A percentile compares a stretch with the other conserved stretches of the same genome.
These are phyloP conservation scores for Hanseniaspora opuntiae DNA, from an alignment of 805 yeast genomes.

Conservation along the genomic window DNA sequence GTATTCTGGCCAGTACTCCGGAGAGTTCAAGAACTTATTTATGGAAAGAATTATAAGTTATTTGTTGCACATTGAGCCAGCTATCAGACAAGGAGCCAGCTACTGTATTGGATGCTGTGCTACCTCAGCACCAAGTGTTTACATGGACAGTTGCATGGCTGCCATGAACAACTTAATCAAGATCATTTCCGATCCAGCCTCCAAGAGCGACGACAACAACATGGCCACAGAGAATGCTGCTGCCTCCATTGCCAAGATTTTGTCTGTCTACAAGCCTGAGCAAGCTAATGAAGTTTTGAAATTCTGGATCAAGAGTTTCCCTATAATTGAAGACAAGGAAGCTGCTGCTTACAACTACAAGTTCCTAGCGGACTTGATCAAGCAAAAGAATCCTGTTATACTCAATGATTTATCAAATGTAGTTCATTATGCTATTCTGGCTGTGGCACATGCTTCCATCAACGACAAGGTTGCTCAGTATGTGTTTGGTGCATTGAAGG, in stretches of 20 bases:
- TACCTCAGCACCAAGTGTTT: constrained; percentile 56
- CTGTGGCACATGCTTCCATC: constrained; percentile 53
- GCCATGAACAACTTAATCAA: constrained; percentile 65
- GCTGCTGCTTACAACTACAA: constrained; percentile 77
- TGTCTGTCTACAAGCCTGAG: constrained; percentile 57
- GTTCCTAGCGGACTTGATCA: constrained; percentile 60
- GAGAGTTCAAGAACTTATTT: constrained; percentile 51
- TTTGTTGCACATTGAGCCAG: constrained; percentile 50
- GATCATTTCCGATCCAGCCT: constrained; percentile 62
- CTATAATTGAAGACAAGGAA: constrained; percentile 69
- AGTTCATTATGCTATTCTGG: constrained; percentile 59
- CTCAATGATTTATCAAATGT: constrained; percentile 41
- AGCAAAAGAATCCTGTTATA: constrained; percentile 51
- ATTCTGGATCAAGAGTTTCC: constrained; percentile 73
- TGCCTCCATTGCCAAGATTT: constrained; percentile 70
- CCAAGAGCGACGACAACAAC: constrained; percentile 71
- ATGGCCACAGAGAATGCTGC: constrained; percentile 78
- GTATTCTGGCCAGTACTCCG: constrained; percentile 57
- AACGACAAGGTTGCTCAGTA: constrained; percentile 59
- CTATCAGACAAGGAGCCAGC: constrained; percentile 77
- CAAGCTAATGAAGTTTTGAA: constrained; percentile 48
- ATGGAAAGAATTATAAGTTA: constrained; percentile 51
- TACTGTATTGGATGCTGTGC: constrained; percentile 78
- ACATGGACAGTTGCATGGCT: constrained; percentile 49
- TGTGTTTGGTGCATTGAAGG: constrained; percentile 49